These are phyloP conservation scores for Sporothrix protearum DNA, from an alignment of 2,329 filamentous ascomycete species.

Conservation along the genomic window DNA sequence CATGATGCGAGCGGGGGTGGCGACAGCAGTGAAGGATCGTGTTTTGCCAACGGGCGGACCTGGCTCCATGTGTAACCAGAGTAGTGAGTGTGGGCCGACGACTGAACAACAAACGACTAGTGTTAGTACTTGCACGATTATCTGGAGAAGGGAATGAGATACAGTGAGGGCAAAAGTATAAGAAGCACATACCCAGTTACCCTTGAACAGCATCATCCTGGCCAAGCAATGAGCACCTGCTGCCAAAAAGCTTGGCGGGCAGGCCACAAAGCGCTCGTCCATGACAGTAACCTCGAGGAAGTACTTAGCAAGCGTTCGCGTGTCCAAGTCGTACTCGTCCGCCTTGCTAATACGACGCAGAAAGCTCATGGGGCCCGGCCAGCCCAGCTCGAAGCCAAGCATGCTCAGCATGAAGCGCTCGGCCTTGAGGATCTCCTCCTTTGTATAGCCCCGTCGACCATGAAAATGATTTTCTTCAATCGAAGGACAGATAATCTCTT, in stretches of 20 bases:
- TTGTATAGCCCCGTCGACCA: conserved; percentile 92
- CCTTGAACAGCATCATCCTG: conserved; percentile 83
- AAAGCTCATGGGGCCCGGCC: conserved; percentile 99
- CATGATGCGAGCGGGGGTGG: conserved; percentile 74
- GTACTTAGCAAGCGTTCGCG: conserved; percentile 92
- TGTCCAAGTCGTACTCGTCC: conserved; percentile 95
- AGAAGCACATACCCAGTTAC: conserved; percentile 68
- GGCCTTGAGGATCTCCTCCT: conserved; percentile 92
- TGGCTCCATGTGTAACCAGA: conserved; percentile 89
- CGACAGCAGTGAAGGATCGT: conserved; percentile 87
- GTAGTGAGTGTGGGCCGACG: conserved; percentile 80
- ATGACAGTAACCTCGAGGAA: conserved; percentile 95
- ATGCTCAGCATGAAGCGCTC: conserved; percentile 98
- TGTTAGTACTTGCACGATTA: neutral
- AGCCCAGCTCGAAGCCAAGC: conserved; percentile 91
- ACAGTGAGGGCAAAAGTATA: neutral
- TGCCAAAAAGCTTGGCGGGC: conserved; percentile 82
- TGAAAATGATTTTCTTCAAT: conserved; percentile 96
- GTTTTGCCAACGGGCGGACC: conserved; percentile 68
- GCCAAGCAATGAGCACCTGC: conserved; percentile 91
- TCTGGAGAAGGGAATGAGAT: neutral
- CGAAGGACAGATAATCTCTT: conserved; percentile 97
- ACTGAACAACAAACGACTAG: conserved; percentile 39
- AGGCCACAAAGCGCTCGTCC: conserved; percentile 95
- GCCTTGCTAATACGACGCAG: conserved; percentile 95